Percentiles rank a stretch among this genome's conserved stretches.
phyloP scores from a whole-genome alignment of 2,329 filamentous ascomycete species.

The Coniochaeta sp. region DNA sequence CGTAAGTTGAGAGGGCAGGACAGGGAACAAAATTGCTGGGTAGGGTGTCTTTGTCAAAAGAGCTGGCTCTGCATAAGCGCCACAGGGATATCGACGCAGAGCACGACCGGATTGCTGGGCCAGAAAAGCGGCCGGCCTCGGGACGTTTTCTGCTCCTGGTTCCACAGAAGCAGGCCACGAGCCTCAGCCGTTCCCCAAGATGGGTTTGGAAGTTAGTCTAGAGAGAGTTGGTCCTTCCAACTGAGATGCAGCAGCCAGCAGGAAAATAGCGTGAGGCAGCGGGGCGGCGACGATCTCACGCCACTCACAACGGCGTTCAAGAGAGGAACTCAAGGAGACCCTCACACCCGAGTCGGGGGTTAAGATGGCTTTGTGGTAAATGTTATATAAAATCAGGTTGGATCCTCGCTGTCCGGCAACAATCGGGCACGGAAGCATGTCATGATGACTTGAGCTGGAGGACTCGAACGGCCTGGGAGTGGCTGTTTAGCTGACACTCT shows the following conservation, averaged over 20 bases:
- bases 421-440: neutral
- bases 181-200: neutral
- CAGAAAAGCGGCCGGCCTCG: neutral
- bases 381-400: neutral
- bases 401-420: neutral
- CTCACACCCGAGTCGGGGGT: neutral
- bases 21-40: neutral
- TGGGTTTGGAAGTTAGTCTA: neutral
- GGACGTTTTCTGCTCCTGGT: neutral
- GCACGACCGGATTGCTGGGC: neutral
- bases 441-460: neutral
- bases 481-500: neutral
- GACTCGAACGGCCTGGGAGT: neutral
- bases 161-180: neutral
- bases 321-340: neutral
- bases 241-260: neutral
- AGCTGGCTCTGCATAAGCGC: conserved; percentile 1
- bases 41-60: neutral
- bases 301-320: neutral
- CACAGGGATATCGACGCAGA: neutral
- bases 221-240: neutral
- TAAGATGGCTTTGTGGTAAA: neutral
- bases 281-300: neutral
- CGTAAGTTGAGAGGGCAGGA: neutral
- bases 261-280: neutral